These are phyloP conservation scores for Talaromyces trachyspermus DNA, from an alignment of 495 filamentous ascomycete genomes.

Conservation along the genomic window DNA sequence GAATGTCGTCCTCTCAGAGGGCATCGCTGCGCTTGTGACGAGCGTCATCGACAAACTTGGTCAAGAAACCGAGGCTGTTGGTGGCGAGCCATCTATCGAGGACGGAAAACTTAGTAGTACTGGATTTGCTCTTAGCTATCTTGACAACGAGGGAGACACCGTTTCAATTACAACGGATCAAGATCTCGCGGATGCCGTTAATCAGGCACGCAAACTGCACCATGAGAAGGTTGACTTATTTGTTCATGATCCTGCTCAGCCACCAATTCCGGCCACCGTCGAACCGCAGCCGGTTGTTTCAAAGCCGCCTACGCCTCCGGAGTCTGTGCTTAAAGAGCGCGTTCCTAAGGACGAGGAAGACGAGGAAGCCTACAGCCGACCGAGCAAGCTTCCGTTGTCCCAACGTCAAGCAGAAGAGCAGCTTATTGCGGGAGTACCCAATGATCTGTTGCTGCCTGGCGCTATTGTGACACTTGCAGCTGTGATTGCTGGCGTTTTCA, in stretches of 20 bases:
- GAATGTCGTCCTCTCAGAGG: slow-evolving; percentile 72
- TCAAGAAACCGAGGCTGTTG: slow-evolving; percentile 75
- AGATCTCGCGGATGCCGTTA: slow-evolving; percentile 85
- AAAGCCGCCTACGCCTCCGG: slow-evolving; percentile 49
- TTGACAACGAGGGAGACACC: slow-evolving; percentile 95
- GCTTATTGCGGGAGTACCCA: slow-evolving; percentile 84
- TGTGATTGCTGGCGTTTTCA: slow-evolving; percentile 88
- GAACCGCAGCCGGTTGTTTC: slow-evolving; percentile 56
- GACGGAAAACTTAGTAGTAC: slow-evolving; percentile 70
- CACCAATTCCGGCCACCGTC: slow-evolving; percentile 60
- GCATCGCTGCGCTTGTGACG: slow-evolving; percentile 72
- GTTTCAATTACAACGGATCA: slow-evolving; percentile 96
- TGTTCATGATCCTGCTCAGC: slow-evolving; percentile 86
- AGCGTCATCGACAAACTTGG: slow-evolving; percentile 83
- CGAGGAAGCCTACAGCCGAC: slow-evolving; percentile 48
- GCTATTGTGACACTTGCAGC: slow-evolving; percentile 92
- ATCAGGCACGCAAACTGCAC: slow-evolving; percentile 64
- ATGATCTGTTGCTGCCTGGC: slow-evolving; percentile 87
- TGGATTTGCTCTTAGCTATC: slow-evolving; percentile 92
- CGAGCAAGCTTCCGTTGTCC: slow-evolving; percentile 22
- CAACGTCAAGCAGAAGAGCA: slow-evolving; percentile 57
- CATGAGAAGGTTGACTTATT: slow-evolving; percentile 95
- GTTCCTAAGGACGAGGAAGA: slow-evolving; percentile 43
- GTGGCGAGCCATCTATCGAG: slow-evolving; percentile 63
- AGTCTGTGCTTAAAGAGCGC: slow-evolving; percentile 52